Evolutionary conservation across 2,329 filamentous ascomycete genomes (phyloP).

Genomic region (Fusarium ramigenum): DNA sequence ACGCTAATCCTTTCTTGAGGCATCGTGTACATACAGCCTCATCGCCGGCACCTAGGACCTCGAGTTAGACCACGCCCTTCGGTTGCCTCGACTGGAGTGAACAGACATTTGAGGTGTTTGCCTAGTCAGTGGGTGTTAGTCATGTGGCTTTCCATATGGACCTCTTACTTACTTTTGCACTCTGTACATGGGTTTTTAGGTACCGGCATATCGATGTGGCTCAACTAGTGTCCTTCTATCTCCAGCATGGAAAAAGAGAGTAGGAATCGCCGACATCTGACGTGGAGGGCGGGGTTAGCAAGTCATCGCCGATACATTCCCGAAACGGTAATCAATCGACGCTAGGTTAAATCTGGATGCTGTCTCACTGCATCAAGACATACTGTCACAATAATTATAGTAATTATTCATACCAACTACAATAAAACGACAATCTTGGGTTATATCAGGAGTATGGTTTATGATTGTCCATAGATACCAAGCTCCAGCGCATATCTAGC

Average conservation of each 20-base stretch:
- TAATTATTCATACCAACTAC: too few species aligned
- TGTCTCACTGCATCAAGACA: too few species aligned
- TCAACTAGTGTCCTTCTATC: neutral
- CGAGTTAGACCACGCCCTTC: too few species aligned
- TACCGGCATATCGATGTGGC: conserved; percentile 4
- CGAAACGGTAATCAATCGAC: neutral
- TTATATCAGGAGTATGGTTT: fast-evolving
- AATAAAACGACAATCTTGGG: fast-evolving
- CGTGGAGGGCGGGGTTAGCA: neutral
- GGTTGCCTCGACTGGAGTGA: too few species aligned
- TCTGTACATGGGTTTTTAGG: conserved; percentile 32
- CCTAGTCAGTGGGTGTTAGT: too few species aligned
- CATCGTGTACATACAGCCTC: too few species aligned
- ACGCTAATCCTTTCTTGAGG: too few species aligned
- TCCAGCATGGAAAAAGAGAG: neutral
- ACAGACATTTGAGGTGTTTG: too few species aligned
- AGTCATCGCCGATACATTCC: neutral
- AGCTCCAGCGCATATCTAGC: fast-evolving
- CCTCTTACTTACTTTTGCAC: conserved; percentile 32
- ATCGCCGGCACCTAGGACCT: too few species aligned
- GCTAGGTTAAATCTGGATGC: neutral
- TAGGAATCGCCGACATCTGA: conserved; percentile 5
- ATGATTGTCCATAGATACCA: fast-evolving
- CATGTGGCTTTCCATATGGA: too few species aligned
- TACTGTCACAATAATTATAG: too few species aligned